Base-by-base conservation (phyloP, 768 basidiomycete species). In the Amanita subjunquillea region DNA sequence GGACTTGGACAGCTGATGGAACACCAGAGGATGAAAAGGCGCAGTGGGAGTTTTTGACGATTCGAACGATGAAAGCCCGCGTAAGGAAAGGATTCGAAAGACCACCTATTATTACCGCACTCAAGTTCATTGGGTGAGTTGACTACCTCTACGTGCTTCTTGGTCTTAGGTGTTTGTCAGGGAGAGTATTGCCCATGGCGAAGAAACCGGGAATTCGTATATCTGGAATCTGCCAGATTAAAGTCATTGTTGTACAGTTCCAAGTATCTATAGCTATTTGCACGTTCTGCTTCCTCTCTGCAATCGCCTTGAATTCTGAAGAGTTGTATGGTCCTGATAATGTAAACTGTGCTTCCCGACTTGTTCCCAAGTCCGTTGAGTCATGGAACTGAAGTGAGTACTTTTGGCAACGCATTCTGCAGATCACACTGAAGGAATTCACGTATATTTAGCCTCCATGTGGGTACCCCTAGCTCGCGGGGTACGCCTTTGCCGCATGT, bases 1-100 rank as follows among this genome's bases (percentile, higher is more conserved):
- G 87, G 55, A 88, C 91, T 1, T 92, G 92, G 86, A 86, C 80
- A 13, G 77, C 87, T 0, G 85, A 91, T 54, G 79, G 80, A 10
- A 86, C 88, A 0, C 80, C 78, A 0, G 70, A 74, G 50, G 83
- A 77, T 0, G 75, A 83, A 60, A 78, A 75, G 59, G 83, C 89
- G 2, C 69, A 69, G 47, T 93, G 90, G 90, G 75, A 83, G 59
- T 84, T 95, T 67, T 69, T 78, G 8, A 79, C 80, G 12, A 68
- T 90, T 52, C 72, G 85, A 58, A 77, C 75, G 53, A 74, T 94
- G 73, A 79, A 83, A 63, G 75, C 76, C 50, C 72, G 78, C 59
- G 66, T 71, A 57, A 60, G 58, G 45, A 61, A 59, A 12, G 50
- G 57, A 13, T 63, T 69, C 15, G 69, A 68, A 27, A 71, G 71